Evolutionary conservation across 768 basidiomycete genomes (phyloP), one percentile per base, ranked within the genome.

Genomic region (Termitomyces sp.): DNA sequence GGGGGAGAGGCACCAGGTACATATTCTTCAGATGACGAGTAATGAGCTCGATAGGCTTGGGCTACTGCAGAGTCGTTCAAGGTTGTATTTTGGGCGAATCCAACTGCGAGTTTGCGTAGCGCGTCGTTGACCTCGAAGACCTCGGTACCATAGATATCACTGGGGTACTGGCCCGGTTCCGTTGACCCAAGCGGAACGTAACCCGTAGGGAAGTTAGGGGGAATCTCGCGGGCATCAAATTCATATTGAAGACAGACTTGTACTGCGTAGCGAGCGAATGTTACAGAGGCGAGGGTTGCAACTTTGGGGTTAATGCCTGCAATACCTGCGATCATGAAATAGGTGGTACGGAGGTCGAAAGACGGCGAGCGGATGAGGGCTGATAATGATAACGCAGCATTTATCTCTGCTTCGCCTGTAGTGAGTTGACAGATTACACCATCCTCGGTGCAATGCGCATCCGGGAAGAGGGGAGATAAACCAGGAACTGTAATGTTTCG

Each of bases 101-200:
- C 34, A 8, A 46, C 56, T 0, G 42, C 62, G 14, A 56, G 46
- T 20, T 60, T 63, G 32, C 55, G 59, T 2, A 63, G 57, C 31
- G 62, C 62, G 34, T 59, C 56, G 32, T 63, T 63, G 10, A 63
- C n/a, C 43, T 63, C 63, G 29, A 63, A 63, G 29, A 63, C 63
- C 42, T 63, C 63, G 4, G 63, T 63, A 4, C 63, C 63, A 36
- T 63, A 63, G 42, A 63, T 60, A 7, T 57, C 48, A 8, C 29
- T 14, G 0, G 63, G 63, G 37, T 56, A 63, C n/a, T 63, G 32
- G 6, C 42, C 50, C 9, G 63, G 63, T 10, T 32, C 43, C 12
- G 48, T 51, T 4, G 63, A 29, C 11, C 63, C 63, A 37, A 60
- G 56, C 0, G 63, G 63, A 12, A 63, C 55, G 37, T 63, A 63